Percentiles rank a stretch among this genome's conserved stretches.
phyloP scores from a whole-genome alignment of 2,329 filamentous ascomycete species.

The Cryphonectria naterciae region DNA sequence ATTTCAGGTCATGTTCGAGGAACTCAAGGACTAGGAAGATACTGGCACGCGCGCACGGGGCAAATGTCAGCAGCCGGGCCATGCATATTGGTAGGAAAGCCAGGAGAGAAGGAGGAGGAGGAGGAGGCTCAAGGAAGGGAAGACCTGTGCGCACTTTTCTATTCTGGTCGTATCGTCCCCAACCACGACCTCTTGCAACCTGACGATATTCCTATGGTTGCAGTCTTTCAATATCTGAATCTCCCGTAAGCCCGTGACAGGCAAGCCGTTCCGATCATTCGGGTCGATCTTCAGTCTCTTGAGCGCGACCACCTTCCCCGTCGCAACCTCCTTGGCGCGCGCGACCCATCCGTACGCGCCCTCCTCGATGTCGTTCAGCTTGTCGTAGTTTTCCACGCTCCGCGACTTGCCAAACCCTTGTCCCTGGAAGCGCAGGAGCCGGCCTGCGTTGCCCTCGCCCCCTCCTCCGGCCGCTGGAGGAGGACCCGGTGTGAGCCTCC shows the following conservation, averaged over 20 bases:
- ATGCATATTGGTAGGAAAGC: constrained; percentile 7
- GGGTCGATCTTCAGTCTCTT: constrained; percentile 92
- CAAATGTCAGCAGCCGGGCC: constrained; percentile 36
- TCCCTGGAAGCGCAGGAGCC: constrained; percentile 71
- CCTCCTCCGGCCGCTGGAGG: constrained; percentile 34
- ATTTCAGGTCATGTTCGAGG: constrained; percentile 94
- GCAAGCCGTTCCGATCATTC: constrained; percentile 74
- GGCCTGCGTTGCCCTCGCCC: constrained; percentile 44
- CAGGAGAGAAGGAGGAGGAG: neutral
- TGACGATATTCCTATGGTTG: constrained; percentile 80
- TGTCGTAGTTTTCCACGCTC: constrained; percentile 86
- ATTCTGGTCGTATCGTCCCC: constrained; percentile 62
- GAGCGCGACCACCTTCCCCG: constrained; percentile 82
- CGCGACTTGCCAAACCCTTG: constrained; percentile 71
- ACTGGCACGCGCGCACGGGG: constrained; percentile 49
- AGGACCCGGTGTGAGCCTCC: constrained; percentile 56
- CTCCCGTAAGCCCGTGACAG: constrained; percentile 89
- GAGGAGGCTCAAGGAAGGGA: neutral
- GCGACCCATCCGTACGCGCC: constrained; percentile 96
- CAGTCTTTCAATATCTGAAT: constrained; percentile 88
- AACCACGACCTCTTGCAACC: constrained; percentile 81
- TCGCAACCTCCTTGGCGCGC: constrained; percentile 73
- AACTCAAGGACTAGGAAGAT: constrained; percentile 97
- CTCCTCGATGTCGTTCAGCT: constrained; percentile 96
- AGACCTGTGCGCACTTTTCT: constrained; percentile 51